Percentiles rank a stretch among this genome's conserved stretches.
Conservation (phyloP, 2,329 filamentous ascomycete species). For the Pyrenophora graminea region DNA sequence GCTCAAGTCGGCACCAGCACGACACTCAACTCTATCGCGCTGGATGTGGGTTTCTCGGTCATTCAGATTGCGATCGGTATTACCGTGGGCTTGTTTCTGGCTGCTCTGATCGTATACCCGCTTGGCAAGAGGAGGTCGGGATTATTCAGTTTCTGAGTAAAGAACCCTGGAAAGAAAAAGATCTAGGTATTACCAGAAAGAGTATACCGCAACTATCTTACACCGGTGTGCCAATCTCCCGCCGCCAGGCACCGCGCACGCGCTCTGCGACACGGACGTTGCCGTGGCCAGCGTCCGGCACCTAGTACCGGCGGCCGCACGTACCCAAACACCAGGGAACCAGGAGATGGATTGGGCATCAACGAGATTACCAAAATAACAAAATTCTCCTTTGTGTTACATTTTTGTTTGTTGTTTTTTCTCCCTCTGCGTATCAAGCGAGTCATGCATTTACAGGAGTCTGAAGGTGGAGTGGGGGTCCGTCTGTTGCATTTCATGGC, state of each 20-base stretch:
- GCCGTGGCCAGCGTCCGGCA: too few species aligned
- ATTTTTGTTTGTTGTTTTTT: background rate
- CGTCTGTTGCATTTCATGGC: background rate
- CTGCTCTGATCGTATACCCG: slow-evolving; percentile 55
- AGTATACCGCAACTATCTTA: too few species aligned
- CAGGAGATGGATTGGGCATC: too few species aligned
- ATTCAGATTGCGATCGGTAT: slow-evolving; percentile 58
- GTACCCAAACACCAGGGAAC: too few species aligned
- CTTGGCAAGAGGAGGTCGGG: slow-evolving; percentile 54
- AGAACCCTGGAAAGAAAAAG: background rate
- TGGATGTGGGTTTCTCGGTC: slow-evolving; percentile 54
- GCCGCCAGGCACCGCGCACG: too few species aligned
- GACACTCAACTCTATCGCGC: slow-evolving; percentile 50
- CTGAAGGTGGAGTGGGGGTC: background rate
- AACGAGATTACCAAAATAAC: too few species aligned
- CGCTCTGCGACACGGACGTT: too few species aligned
- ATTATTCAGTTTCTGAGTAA: slow-evolving; percentile 39
- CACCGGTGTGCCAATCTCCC: too few species aligned
- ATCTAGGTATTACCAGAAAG: too few species aligned
- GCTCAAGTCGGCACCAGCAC: slow-evolving; percentile 27
- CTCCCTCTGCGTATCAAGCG: slow-evolving; percentile 6
- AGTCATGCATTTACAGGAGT: slow-evolving; percentile 8
- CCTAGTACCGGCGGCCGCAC: too few species aligned
- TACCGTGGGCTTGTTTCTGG: slow-evolving; percentile 55
- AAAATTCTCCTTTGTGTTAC: background rate